These are phyloP conservation scores for Fusarium sp. DNA, from an alignment of 2,329 filamentous ascomycete genomes.

Conservation along the genomic window DNA sequence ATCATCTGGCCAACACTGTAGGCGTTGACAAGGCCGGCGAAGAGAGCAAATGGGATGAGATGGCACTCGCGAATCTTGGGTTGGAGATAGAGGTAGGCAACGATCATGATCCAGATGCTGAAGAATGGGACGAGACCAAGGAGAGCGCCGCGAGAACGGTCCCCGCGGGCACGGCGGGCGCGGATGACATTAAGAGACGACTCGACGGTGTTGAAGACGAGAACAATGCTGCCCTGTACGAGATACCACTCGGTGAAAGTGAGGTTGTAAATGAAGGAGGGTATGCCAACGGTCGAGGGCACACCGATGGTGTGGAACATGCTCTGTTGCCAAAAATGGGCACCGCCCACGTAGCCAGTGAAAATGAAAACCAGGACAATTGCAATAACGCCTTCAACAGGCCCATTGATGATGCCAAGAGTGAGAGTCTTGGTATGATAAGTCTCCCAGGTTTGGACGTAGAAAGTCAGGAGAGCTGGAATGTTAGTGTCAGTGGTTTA, in stretches of 20 bases:
- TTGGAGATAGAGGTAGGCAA: slow-evolving; percentile 83
- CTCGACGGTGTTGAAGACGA: slow-evolving; percentile 84
- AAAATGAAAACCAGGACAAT: slow-evolving; percentile 82
- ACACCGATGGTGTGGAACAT: slow-evolving; percentile 78
- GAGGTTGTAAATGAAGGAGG: slow-evolving; percentile 76
- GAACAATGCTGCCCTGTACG: slow-evolving; percentile 81
- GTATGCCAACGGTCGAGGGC: slow-evolving; percentile 70
- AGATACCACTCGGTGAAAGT: slow-evolving; percentile 95
- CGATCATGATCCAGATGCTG: slow-evolving; percentile 78
- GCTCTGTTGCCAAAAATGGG: slow-evolving; percentile 90
- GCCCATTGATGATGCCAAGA: slow-evolving; percentile 89
- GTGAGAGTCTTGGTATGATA: slow-evolving; percentile 98
- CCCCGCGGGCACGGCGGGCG: slow-evolving; percentile 76
- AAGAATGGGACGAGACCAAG: slow-evolving; percentile 86
- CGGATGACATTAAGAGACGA: slow-evolving; percentile 85
- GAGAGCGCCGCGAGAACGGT: slow-evolving; percentile 77
- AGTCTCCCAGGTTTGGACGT: slow-evolving; percentile 98
- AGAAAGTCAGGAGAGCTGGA: slow-evolving; percentile 90
- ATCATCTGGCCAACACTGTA: slow-evolving; percentile 97
- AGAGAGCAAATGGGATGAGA: slow-evolving; percentile 88
- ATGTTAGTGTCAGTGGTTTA: slow-evolving; percentile 14
- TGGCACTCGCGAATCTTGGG: slow-evolving; percentile 84
- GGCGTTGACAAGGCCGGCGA: slow-evolving; percentile 88
- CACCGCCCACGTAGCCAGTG: slow-evolving; percentile 86
- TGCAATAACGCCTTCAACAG: slow-evolving; percentile 91